Base-by-base conservation (phyloP, 192 early-diverging fungal genomes). In the Entrophospora sp. region DNA sequence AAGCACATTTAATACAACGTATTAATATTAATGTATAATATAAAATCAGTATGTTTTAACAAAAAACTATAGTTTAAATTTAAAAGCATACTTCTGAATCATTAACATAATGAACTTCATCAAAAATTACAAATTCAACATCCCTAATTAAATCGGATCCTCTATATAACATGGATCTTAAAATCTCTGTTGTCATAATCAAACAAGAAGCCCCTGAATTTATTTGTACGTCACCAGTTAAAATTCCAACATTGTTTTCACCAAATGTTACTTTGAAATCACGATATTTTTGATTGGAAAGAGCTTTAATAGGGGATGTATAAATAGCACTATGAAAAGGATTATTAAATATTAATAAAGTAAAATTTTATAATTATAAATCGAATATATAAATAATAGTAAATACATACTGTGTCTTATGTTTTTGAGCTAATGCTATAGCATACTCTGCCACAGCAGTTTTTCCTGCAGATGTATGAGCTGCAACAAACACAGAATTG, bases 61-160 rank as follows among this genome's bases (percentile, higher is more conserved):
- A 63, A 45, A 18, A 63, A 65, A 14, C 36, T 8, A 32, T 16
- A 34, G 24, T 35, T n/a, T 10, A 30, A 4, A 28, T 40, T 25
- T 43, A 73, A n/a, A n/a, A n/a, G n/a, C 61, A 13, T 62, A 83
- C 83, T 81, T 93, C 96, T 8, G 87, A 61, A 72, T 99, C 94
- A 69, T 97, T 97, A 28, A 99, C 83, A 73, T 99, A 99, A 68
- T 99, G 96, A 45, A 94, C 91, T 77, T 99, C 96, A 76, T 99
- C 96, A 82, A 99, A 99, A 53, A 99, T 93, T 1, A 99, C 96
- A 87, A 94, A 99, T 75, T 99, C 96, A 12, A 99, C 93, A 69
- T 99, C 96, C 20, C 95, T 85, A 62, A 99, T 88, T 40, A 97
- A 73, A 73, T 97, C 95, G 4, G 96, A 95, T 14, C 95, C 95